A percentile compares a stretch with the other conserved stretches of the same genome.
Evolutionary conservation across 139 green algal genomes (phyloP).

Genomic region (Deuterostichococcus epilithicus): DNA sequence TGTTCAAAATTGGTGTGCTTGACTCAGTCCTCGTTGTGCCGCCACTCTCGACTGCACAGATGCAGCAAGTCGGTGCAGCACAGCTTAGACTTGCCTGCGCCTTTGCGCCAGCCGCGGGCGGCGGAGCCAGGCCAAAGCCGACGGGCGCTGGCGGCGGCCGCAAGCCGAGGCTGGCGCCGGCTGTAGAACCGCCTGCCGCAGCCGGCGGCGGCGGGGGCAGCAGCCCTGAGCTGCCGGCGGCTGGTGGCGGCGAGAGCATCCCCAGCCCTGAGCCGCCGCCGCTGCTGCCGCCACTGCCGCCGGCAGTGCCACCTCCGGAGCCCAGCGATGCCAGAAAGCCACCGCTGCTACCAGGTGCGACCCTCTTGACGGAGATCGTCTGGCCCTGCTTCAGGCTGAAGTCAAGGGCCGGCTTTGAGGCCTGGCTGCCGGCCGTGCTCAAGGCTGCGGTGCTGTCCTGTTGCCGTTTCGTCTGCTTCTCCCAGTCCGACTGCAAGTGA

Average conservation of each 20-base stretch:
- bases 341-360: not conserved
- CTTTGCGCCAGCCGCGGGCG: too few species aligned
- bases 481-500: constrained; percentile 43
- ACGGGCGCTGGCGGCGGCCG: too few species aligned
- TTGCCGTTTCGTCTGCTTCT: constrained; percentile 40
- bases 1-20: too few species aligned
- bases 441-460: constrained; percentile 7
- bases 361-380: constrained; percentile 51
- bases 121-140: too few species aligned
- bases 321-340: constrained; percentile 30
- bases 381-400: constrained; percentile 71
- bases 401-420: constrained; percentile 23
- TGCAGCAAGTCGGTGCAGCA: too few species aligned
- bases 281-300: not conserved
- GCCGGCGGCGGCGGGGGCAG: not conserved
- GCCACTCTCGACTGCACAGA: too few species aligned
- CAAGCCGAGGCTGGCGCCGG: too few species aligned
- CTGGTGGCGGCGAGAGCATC: not conserved
- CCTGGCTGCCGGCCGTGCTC: constrained; percentile 1
- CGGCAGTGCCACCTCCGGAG: not conserved
- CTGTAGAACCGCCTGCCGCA: not conserved
- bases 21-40: too few species aligned
- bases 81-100: too few species aligned
- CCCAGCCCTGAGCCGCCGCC: too few species aligned
- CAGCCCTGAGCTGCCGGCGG: not conserved